Conservation (phyloP, 148 eudicot genomes). For the Agrostemma githago region DNA sequence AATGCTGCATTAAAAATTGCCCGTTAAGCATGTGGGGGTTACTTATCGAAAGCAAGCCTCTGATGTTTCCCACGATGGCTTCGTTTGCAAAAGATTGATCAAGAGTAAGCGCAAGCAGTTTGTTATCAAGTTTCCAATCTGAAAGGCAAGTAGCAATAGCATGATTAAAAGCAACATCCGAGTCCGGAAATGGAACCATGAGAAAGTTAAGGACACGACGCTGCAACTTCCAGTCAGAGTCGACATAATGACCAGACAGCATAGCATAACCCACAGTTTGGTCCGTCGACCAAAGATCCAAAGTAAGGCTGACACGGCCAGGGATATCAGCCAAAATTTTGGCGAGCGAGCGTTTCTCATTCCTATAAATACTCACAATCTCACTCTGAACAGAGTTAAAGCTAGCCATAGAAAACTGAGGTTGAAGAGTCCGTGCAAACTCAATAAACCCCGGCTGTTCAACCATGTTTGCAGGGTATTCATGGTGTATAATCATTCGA, state of each 20-base stretch:
- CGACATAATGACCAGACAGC: constrained; percentile 58
- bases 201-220: constrained; percentile 59
- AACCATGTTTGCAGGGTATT: constrained; percentile 62
- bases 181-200: constrained; percentile 57
- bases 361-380: constrained; percentile 35
- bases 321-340: constrained; percentile 44
- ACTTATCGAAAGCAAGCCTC: constrained; percentile 50
- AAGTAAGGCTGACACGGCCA: constrained; percentile 58
- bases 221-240: constrained; percentile 62
- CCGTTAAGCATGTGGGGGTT: constrained; percentile 55
- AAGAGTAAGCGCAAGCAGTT: constrained; percentile 64
- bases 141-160: constrained; percentile 59
- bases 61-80: constrained; percentile 44
- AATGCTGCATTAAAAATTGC: constrained; percentile 53
- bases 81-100: constrained; percentile 57
- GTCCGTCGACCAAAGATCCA: constrained; percentile 69
- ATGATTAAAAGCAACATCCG: constrained; percentile 56
- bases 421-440: constrained; percentile 27
- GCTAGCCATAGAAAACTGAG: constrained; percentile 25
- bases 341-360: constrained; percentile 45
- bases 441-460: constrained; percentile 36
- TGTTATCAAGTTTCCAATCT: constrained; percentile 66
- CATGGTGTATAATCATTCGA: constrained; percentile 70
- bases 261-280: constrained; percentile 51
- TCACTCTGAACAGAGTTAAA: constrained; percentile 24